These are phyloP conservation scores for Podospora fimiseda DNA, from an alignment of 495 filamentous ascomycete species.

Conservation along the genomic window DNA sequence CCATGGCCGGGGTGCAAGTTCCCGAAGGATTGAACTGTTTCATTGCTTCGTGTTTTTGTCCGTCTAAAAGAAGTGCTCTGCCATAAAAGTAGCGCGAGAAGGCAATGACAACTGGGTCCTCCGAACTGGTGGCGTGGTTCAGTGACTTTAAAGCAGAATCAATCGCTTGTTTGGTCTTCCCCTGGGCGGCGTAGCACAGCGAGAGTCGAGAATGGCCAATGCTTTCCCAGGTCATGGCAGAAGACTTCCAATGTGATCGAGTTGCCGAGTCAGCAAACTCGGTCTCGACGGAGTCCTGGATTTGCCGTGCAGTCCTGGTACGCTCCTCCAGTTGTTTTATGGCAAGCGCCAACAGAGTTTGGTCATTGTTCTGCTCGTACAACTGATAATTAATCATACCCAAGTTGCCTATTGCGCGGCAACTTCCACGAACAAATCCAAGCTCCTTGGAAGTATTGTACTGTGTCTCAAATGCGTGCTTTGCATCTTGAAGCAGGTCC, in stretches of 20 bases:
- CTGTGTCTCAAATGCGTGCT: slow-evolving; percentile 17
- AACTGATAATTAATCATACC: slow-evolving; percentile 32
- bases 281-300: not conserved
- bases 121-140: not conserved
- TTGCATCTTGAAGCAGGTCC: slow-evolving; percentile 19
- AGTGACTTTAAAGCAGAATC: not conserved
- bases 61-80: slow-evolving; percentile 2
- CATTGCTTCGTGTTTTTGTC: slow-evolving; percentile 1
- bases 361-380: not conserved
- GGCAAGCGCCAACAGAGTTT: not conserved
- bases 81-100: slow-evolving; percentile 12
- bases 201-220: slow-evolving; percentile 17
- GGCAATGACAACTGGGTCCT: slow-evolving; percentile 1
- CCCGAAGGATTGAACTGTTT: slow-evolving; percentile 1
- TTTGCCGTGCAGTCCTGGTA: not conserved
- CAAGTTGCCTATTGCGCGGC: slow-evolving; percentile 30
- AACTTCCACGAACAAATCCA: slow-evolving; percentile 12
- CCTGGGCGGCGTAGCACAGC: slow-evolving; percentile 10
- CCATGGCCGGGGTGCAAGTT: slow-evolving; percentile 23
- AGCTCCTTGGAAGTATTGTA: slow-evolving; percentile 20
- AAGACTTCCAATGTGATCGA: slow-evolving; percentile 7
- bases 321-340: slow-evolving; percentile 9
- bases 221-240: not conserved
- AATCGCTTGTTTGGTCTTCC: not conserved
- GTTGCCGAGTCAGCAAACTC: not conserved